phyloP scores from a whole-genome alignment of 2,329 filamentous ascomycete genomes.

The Leptoxyphium fumago region DNA sequence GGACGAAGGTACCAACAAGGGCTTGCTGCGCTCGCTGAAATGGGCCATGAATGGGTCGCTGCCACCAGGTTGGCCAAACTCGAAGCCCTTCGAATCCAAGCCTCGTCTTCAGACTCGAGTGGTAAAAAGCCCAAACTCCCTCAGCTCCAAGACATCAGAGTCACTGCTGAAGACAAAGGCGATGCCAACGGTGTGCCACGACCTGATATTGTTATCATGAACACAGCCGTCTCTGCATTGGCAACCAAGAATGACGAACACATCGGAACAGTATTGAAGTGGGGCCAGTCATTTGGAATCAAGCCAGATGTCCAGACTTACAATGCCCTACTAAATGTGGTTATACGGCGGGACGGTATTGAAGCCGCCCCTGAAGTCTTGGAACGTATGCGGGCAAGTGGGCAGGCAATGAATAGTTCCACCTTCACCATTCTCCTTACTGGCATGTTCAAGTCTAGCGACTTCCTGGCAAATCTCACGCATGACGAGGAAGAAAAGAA shows the following conservation, averaged over 20 bases:
- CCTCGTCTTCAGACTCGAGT: neutral
- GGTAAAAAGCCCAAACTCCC: constrained; percentile 4
- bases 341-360: constrained; percentile 13
- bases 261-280: constrained; percentile 39
- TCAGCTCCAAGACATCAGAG: constrained; percentile 2
- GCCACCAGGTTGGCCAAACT: constrained; percentile 2
- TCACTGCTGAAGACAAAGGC: constrained; percentile 7
- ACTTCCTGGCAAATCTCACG: constrained; percentile 25
- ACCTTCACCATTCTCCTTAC: constrained; percentile 64
- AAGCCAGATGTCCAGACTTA: constrained; percentile 19
- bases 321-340: constrained; percentile 19
- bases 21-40: constrained; percentile 50
- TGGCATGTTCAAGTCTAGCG: constrained; percentile 35
- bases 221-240: constrained; percentile 53
- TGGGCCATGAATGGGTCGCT: constrained; percentile 44
- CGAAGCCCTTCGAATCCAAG: neutral
- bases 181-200: constrained; percentile 32
- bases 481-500: constrained; percentile 36
- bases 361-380: constrained; percentile 24
- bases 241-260: constrained; percentile 35
- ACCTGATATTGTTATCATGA: constrained; percentile 51
- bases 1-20: constrained; percentile 39
- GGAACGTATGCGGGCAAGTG: constrained; percentile 26
- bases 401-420: constrained; percentile 34
- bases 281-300: constrained; percentile 23